Evolutionary conservation across 352 stramenopile species (phyloP), one percentile per base, ranked within the genome.

Genomic region (Pythium coloratum): DNA sequence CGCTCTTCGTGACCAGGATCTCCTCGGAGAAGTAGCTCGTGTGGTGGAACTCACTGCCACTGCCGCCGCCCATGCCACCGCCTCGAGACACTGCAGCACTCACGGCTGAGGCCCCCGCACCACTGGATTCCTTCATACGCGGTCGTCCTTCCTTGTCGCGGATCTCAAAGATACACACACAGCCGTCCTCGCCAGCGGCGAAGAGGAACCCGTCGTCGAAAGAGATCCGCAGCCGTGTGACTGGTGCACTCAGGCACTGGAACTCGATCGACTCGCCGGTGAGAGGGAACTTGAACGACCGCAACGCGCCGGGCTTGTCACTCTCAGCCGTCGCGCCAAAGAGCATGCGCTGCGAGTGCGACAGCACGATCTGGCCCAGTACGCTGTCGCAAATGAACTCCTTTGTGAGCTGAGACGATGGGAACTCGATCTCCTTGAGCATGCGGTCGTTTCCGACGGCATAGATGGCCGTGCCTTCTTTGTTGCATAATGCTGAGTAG

Each of bases 201-300:
- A 98, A 89, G 16, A 98, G 74, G 55, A 94, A 96, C 61, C 81
- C 74, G 58, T 98, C 91, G 66, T 98, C 91, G 60, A 86, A 87
- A 2, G 90, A 95, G 9, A 97, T 72, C 16, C 80, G 76, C 59
- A 98, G 72, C 20, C 89, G 84, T 13, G 89, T 96, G 4, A 98
- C 67, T 5, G 86, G 82, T 26, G 69, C 81, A 34, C 78, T 90
- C 14, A 95, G 67, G 34, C 86, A 94, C 64, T 94, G 84, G 64
- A 97, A 96, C 69, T 97, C 88, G 46, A 86, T 83, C 47, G 88
- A 95, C 59, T 97, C 90, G 34, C 91, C 92, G 2, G 84, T 94
- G 9, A 98, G 73, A n/a, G 94, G 94, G 50, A 96, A 95, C 61
- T 86, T 90, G 70, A 97, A 98, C 12, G 81, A 87, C 49, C 89